phyloP scores from a whole-genome alignment of 2,329 filamentous ascomycete species.

The Pleomassaria siparia region DNA sequence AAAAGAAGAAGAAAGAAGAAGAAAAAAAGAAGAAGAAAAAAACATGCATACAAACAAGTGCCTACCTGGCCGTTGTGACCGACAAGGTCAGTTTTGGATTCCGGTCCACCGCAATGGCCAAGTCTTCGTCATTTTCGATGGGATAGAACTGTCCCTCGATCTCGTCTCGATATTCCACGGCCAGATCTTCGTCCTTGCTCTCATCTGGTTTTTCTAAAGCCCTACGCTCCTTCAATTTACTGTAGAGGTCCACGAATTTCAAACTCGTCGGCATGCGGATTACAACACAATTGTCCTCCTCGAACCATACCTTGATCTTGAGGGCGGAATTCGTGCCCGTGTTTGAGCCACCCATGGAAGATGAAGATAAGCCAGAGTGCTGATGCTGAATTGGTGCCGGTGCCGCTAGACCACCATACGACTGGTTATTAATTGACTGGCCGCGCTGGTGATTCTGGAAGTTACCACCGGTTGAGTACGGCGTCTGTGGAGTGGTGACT shows the following conservation, averaged over 20 bases:
- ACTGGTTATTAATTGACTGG: constrained; percentile 36
- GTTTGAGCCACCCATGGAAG: constrained; percentile 13
- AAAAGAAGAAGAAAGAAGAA: no score
- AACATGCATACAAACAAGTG: neutral
- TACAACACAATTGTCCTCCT: constrained; percentile 81
- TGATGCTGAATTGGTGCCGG: constrained; percentile 42
- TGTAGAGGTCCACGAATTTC: constrained; percentile 72
- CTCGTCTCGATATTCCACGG: constrained; percentile 86
- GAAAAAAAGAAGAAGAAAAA: neutral
- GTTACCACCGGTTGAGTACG: constrained; percentile 32
- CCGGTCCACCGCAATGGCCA: constrained; percentile 76
- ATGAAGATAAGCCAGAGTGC: constrained; percentile 38
- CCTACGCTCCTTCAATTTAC: constrained; percentile 82
- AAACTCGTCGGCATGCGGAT: constrained; percentile 85
- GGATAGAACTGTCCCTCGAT: constrained; percentile 71
- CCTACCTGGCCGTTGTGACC: constrained; percentile 35
- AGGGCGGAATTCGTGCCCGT: constrained; percentile 48
- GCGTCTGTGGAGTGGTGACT: constrained; percentile 37
- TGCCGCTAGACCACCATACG: constrained; percentile 34
- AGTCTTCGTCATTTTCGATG: constrained; percentile 76
- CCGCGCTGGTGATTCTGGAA: constrained; percentile 48
- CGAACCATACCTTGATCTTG: constrained; percentile 95
- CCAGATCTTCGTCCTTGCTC: constrained; percentile 65
- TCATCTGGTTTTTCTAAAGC: constrained; percentile 61
- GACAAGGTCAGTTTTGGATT: constrained; percentile 82